These are phyloP conservation scores for Paecilomyces formosus DNA, from an alignment of 2,329 filamentous ascomycete species.

Conservation along the genomic window DNA sequence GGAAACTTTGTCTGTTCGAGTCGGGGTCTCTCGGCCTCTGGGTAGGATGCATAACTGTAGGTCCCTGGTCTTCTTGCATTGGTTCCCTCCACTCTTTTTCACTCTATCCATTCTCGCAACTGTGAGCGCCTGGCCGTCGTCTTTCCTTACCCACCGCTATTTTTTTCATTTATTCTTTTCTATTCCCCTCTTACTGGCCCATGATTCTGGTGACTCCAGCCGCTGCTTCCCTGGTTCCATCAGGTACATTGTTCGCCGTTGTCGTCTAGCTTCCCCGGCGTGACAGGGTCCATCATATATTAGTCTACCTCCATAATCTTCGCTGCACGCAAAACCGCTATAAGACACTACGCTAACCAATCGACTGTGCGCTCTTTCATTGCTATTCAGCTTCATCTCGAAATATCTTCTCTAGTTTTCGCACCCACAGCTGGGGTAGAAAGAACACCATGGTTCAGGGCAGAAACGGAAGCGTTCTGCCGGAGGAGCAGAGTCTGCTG, in stretches of 20 bases:
- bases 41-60: background rate
- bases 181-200: background rate
- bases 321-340: background rate
- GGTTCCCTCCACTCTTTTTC: background rate
- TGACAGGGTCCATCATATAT: background rate
- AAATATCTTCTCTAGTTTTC: constrained; percentile 20
- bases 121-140: background rate
- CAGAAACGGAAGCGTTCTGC: constrained; percentile 12
- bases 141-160: background rate
- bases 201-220: background rate
- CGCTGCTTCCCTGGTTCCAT: background rate
- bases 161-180: background rate
- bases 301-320: background rate
- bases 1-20: background rate
- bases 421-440: constrained; percentile 21
- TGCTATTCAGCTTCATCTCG: constrained; percentile 14
- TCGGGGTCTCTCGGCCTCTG: background rate
- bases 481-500: constrained; percentile 28
- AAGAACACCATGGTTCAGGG: constrained; percentile 19
- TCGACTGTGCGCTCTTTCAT: constrained; percentile 1
- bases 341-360: background rate
- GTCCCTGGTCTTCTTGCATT: background rate
- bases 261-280: background rate
- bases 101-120: background rate
- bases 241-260: background rate